Base-by-base conservation (phyloP, 2,329 filamentous ascomycete genomes). In the Botrytis sinoallii region DNA sequence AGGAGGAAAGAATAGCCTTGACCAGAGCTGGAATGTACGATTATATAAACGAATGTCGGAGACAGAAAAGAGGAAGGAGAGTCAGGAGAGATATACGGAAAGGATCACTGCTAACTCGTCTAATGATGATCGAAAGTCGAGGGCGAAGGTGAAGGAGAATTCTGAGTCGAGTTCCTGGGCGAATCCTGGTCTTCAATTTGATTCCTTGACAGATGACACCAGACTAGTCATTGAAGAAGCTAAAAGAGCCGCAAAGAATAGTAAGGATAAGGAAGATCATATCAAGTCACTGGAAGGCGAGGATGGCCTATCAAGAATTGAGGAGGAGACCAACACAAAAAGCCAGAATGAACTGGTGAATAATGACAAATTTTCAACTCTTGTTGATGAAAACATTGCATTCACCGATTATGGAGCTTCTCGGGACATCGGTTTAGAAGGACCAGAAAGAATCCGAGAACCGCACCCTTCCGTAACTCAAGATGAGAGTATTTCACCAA, bases 91-190 rank as follows among this genome's bases (percentile, higher is more conserved):
- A 22, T 1, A 29, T 14, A 14, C 40, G 14, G 16, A 55, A 55
- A n/a, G 5, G 12, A 5, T 25, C 10, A 4, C 25, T 16, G 7
- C 7, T 14, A 1, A 4, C 1, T 16, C 3, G 48, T 8, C 46
- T 52, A 52, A 55, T n/a, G 25, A n/a, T n/a, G 10, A 55, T 55
- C 48, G 25, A n/a, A 55, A 55, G 25, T 55, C 48, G 10, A 12
- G 25, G 12, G 48, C 25, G 12, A n/a, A 55, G 25, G 12, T 55
- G 12, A 55, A 25, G 48, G 12, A 55, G 48, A 5, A 55, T n/a
- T 16, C 25, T 7, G 48, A n/a, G 25, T 14, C 25, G 48, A 55
- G 25, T 3, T 55, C 14, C 12, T n/a, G 25, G 48, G 12, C 25
- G 14, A 55, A n/a, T 55, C 12, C 48, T n/a, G 25, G 12, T 29